A percentile compares a stretch with the other conserved stretches of the same genome.
These are phyloP conservation scores for Apiospora rasikravindrae DNA, from an alignment of 2,329 filamentous ascomycete genomes.

Conservation along the genomic window DNA sequence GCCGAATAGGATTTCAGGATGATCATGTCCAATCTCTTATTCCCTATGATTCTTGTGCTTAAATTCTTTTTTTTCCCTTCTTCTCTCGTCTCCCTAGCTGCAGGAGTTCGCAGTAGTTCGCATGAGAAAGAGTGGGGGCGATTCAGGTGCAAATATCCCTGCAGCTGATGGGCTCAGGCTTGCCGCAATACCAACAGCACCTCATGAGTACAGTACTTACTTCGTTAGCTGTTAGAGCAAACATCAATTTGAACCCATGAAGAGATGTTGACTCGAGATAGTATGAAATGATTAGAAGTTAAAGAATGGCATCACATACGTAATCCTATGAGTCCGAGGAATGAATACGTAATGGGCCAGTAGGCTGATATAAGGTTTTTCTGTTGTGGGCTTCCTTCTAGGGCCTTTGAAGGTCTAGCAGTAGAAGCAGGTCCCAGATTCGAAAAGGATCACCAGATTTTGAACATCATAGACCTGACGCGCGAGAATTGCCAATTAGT, in stretches of 20 bases:
- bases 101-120: conserved; percentile 16
- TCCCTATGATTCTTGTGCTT: too few species aligned
- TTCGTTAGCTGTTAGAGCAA: neutral
- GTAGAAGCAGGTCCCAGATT: neutral
- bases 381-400: neutral
- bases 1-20: neutral
- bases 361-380: conserved; percentile 2
- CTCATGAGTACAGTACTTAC: neutral
- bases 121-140: neutral
- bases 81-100: neutral
- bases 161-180: neutral
- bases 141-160: neutral
- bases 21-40: neutral
- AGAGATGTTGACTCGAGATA: neutral
- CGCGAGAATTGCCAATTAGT: neutral
- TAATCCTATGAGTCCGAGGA: neutral
- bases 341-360: neutral
- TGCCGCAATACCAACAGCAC: neutral
- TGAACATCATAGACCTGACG: neutral
- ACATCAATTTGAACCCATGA: neutral
- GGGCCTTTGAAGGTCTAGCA: neutral
- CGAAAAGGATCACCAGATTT: neutral
- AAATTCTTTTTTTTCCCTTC: too few species aligned
- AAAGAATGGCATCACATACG: neutral
- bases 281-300: neutral